These are phyloP conservation scores for Capsella bursapastoris DNA, from an alignment of 345 rosid species.

Conservation along the genomic window DNA sequence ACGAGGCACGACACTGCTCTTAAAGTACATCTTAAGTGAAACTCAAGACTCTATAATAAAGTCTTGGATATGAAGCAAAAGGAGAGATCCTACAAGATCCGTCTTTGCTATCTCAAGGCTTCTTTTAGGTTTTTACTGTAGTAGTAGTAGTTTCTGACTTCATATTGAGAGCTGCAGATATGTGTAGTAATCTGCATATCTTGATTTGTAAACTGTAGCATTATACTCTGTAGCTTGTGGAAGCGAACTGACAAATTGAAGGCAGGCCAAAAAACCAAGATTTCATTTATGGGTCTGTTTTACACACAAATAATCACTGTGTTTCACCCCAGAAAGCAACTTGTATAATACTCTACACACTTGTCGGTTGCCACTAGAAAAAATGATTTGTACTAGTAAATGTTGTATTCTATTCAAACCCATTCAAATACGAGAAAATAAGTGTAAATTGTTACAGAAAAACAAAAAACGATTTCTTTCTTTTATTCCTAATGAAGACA, in stretches of 20 bases:
- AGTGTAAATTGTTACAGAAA: too few species aligned
- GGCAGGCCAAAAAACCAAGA: neutral
- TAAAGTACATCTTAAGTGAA: neutral
- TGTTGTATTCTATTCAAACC: too few species aligned
- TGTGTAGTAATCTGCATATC: neutral
- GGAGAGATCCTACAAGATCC: constrained; percentile 15
- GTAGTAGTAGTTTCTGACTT: constrained; percentile 18
- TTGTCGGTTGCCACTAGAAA: neutral
- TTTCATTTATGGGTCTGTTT: constrained; percentile 15
- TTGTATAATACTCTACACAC: neutral
- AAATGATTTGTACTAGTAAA: too few species aligned
- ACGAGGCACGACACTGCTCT: neutral
- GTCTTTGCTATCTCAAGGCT: constrained; percentile 7
- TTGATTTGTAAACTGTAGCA: neutral
- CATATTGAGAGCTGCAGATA: neutral
- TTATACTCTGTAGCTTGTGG: neutral
- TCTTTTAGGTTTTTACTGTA: constrained; percentile 4
- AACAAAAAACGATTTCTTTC: too few species aligned
- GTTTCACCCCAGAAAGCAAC: neutral
- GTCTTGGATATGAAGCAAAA: constrained; percentile 13
- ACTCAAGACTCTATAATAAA: constrained; percentile 1
- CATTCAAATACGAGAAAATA: too few species aligned
- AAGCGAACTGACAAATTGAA: neutral
- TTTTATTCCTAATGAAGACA: neutral
- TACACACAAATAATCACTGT: constrained; percentile 3